Percentiles rank a stretch among this genome's conserved stretches.
Evolutionary conservation across 495 filamentous ascomycete genomes (phyloP).

Genomic region (Choiromyces venosus): DNA sequence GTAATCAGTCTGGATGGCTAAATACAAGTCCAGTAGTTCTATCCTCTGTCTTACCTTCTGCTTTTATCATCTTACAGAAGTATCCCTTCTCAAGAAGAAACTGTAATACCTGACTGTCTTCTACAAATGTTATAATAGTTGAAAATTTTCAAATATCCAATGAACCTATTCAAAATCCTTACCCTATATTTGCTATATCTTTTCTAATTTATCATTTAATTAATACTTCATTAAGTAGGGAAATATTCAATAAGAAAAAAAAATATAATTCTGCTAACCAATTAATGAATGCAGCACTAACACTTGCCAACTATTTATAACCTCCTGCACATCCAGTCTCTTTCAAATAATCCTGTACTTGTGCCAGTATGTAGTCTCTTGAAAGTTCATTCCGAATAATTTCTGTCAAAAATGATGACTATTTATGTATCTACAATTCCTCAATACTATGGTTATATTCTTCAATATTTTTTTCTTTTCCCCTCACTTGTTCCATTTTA

Average conservation of each 20-base stretch:
- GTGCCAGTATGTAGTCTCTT: slow-evolving; percentile 2
- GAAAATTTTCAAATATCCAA: slow-evolving; percentile 4
- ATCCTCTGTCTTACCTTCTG: background rate
- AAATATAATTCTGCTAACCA: background rate
- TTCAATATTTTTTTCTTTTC: background rate
- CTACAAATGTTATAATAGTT: background rate
- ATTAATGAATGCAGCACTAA: slow-evolving; percentile 9
- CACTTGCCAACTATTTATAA: slow-evolving; percentile 8
- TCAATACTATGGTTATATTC: slow-evolving; percentile 10
- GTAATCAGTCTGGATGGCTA: background rate
- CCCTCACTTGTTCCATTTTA: slow-evolving; percentile 2
- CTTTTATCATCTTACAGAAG: background rate
- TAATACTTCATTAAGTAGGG: too few relatives aligned
- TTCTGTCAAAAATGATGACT: slow-evolving; percentile 1
- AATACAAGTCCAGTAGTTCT: background rate
- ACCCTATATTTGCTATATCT: slow-evolving; percentile 5
- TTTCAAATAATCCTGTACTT: slow-evolving; percentile 8
- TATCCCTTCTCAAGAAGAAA: slow-evolving; percentile 1
- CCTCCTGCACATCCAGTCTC: background rate
- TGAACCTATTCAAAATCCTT: background rate
- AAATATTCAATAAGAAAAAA: too few relatives aligned
- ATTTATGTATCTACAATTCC: slow-evolving; percentile 7
- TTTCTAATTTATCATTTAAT: slow-evolving; percentile 6
- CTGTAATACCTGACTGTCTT: slow-evolving; percentile 4
- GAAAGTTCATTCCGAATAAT: slow-evolving; percentile 8